Percentiles rank a stretch among this genome's conserved stretches.
Conservation (phyloP, 2,329 filamentous ascomycete genomes). For the Gremmenia infestans region DNA sequence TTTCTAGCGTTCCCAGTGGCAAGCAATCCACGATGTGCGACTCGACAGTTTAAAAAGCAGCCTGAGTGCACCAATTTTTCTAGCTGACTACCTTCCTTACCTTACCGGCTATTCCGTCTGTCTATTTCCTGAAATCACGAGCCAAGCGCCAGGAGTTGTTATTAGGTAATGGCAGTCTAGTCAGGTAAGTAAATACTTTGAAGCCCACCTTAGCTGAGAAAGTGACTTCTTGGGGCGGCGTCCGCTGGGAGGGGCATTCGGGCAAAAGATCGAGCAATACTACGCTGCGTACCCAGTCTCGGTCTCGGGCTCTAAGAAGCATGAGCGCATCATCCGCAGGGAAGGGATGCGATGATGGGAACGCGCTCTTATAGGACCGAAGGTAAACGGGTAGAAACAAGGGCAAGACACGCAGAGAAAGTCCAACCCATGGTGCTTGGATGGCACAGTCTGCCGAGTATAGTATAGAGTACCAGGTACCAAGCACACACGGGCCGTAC, state of each 20-base stretch:
- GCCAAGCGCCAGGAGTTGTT: background rate
- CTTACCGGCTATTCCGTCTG: background rate
- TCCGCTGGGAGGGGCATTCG: background rate
- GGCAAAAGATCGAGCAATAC: background rate
- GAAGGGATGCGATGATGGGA: constrained; percentile 1
- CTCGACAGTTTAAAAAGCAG: constrained; percentile 13
- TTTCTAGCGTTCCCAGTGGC: constrained; percentile 15
- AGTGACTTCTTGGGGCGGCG: background rate
- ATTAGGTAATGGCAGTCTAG: too few species aligned
- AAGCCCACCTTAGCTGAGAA: too few species aligned
- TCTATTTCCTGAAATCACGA: background rate
- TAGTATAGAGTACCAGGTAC: background rate
- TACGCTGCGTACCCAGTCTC: background rate
- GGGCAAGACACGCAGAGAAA: constrained; percentile 2
- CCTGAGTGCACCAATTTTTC: background rate
- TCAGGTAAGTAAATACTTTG: too few species aligned
- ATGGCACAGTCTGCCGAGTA: background rate
- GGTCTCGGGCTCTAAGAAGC: background rate
- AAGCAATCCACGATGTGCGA: constrained; percentile 19
- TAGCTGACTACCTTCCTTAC: background rate
- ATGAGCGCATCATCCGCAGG: constrained; percentile 2
- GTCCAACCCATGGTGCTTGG: too few species aligned
- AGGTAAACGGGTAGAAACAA: constrained; percentile 1
- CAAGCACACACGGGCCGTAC: constrained; percentile 1
- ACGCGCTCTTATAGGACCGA: constrained; percentile 4